Conservation (phyloP, 2,329 filamentous ascomycete species). For the Fusarium virguliforme region DNA sequence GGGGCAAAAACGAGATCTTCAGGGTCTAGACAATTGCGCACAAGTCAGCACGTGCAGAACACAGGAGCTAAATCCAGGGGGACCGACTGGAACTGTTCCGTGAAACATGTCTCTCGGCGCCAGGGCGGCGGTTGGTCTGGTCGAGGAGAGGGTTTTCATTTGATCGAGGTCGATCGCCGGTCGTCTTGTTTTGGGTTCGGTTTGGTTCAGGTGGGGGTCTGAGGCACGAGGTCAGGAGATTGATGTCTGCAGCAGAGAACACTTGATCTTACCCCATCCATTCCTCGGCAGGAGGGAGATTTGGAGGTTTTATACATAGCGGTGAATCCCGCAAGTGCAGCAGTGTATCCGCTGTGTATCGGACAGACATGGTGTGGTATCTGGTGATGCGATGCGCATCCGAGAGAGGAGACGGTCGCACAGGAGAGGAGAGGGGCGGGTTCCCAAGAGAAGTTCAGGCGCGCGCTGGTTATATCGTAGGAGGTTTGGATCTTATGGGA, state of each 20-base stretch:
- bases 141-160: constrained; percentile 65
- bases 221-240: constrained; percentile 40
- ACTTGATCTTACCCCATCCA: constrained; percentile 87
- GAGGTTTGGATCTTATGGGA: constrained; percentile 2
- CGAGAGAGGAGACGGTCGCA: constrained; percentile 48
- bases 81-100: constrained; percentile 72
- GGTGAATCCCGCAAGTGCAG: constrained; percentile 85
- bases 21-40: constrained; percentile 63
- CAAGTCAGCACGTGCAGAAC: constrained; percentile 33
- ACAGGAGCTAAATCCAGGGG: constrained; percentile 15
- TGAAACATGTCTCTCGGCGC: constrained; percentile 68
- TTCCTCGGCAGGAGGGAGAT: constrained; percentile 87
- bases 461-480: neutral
- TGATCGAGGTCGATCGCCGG: constrained; percentile 62
- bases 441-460: constrained; percentile 1
- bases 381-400: constrained; percentile 59
- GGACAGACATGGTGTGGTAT: constrained; percentile 66
- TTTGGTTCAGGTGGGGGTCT: constrained; percentile 64
- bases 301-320: constrained; percentile 84
- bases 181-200: constrained; percentile 63
- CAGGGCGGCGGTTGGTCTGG: constrained; percentile 67
- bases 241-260: constrained; percentile 27
- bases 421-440: constrained; percentile 25
- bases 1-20: constrained; percentile 91
- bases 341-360: constrained; percentile 85